Base-by-base conservation (phyloP, 1,139 yeast genomes). In the Hansenula sp. region DNA sequence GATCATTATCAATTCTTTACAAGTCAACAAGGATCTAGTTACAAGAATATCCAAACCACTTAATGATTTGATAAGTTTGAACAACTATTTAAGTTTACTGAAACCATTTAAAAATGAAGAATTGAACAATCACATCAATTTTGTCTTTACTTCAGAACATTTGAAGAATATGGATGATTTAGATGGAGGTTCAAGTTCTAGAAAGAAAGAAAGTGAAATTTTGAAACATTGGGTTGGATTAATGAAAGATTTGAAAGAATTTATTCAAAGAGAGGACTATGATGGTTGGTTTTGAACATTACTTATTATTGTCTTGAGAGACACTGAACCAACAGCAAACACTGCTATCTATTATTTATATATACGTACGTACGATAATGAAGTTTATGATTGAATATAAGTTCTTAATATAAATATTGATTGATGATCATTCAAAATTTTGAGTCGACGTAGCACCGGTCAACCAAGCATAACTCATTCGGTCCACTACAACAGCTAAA, bases 251-350 rank as follows among this genome's bases (percentile, higher is more conserved):
- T 43, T 52, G 19, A 48, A 47, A 18, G 46, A 40, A 29, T 38
- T 49, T 21, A 35, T 48, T 16, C 44, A 51, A 36, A 43, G 43
- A 17, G 60, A 58, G 41, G 63, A 58, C 38, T 46, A 44, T 40
- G 58, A 57, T 24, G 63, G 63, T 4, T 59, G 63, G 63, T 57
- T 52, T 33, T 54, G 42, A 46, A 21, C 9, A 6, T 21, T n/a
- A n/a, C n/a, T n/a, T n/a, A n/a, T n/a, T n/a, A n/a, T n/a, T n/a
- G n/a, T n/a, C n/a, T n/a, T n/a, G n/a, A n/a, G n/a, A n/a, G n/a
- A n/a, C n/a, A n/a, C n/a, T n/a, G n/a, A n/a, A n/a, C n/a, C n/a
- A n/a, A n/a, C 25, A 21, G 9, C 25, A 21, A 21, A 21, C 25
- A 21, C 9, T 21, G 25, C 25, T 21, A 21, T 21, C 25, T 21